These are phyloP conservation scores for Spergularia marina DNA, from an alignment of 148 eudicot genomes.

Conservation along the genomic window DNA sequence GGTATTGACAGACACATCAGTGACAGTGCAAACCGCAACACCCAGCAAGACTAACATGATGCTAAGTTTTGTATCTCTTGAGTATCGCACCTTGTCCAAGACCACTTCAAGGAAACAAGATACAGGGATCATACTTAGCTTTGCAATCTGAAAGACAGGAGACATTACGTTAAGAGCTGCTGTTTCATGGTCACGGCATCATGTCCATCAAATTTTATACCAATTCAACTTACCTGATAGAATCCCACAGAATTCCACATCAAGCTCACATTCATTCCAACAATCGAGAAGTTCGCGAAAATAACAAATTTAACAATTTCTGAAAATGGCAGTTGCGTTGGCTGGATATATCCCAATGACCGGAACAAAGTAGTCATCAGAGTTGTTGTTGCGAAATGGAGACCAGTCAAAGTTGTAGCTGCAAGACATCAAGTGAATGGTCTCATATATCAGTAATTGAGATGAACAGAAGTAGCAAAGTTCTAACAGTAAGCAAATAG, in stretches of 20 bases:
- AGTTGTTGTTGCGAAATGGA: slow-evolving; percentile 68
- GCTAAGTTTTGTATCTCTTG: slow-evolving; percentile 67
- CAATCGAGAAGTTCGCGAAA: slow-evolving; percentile 72
- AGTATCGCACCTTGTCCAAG: slow-evolving; percentile 52
- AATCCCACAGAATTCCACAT: slow-evolving; percentile 87
- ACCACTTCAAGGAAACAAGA: slow-evolving; percentile 57
- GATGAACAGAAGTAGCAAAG: background rate
- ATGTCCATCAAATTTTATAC: background rate
- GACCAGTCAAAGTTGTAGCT: slow-evolving; percentile 78
- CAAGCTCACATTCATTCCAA: slow-evolving; percentile 77
- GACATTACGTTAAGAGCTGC: background rate
- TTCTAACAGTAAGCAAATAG: background rate
- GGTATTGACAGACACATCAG: slow-evolving; percentile 60
- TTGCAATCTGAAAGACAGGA: slow-evolving; percentile 56
- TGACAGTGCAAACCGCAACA: slow-evolving; percentile 65
- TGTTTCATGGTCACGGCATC: background rate
- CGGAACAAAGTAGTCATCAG: slow-evolving; percentile 52
- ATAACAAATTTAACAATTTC: slow-evolving; percentile 58
- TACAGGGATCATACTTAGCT: slow-evolving; percentile 70
- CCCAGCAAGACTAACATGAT: slow-evolving; percentile 54
- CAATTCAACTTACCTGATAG: slow-evolving; percentile 47
- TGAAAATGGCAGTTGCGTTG: slow-evolving; percentile 49
- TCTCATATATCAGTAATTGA: background rate
- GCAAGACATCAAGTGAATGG: slow-evolving; percentile 21
- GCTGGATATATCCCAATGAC: slow-evolving; percentile 56